Conservation (phyloP, 2,329 filamentous ascomycete genomes). For the Rasamsonia emersonii region DNA sequence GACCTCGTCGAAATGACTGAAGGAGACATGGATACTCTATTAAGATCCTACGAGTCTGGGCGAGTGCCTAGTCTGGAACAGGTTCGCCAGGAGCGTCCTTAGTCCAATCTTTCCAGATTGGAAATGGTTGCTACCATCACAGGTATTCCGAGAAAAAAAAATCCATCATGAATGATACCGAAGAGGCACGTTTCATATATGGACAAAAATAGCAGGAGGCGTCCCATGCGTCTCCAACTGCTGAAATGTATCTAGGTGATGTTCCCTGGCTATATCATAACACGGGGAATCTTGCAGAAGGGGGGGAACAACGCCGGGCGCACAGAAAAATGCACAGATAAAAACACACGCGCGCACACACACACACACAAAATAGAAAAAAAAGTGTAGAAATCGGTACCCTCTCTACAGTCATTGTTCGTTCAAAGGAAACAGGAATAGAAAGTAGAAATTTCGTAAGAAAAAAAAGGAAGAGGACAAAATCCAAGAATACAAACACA, state of each 20-base stretch:
- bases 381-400: slow-evolving; percentile 2
- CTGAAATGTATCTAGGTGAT: slow-evolving; percentile 1
- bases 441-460: slow-evolving; percentile 2
- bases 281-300: slow-evolving; percentile 2
- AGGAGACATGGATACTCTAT: slow-evolving; percentile 73
- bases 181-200: no score
- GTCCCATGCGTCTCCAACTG: neutral
- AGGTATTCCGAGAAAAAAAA: no score
- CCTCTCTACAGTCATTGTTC: slow-evolving; percentile 1
- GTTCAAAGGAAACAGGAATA: slow-evolving; percentile 4
- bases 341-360: no score
- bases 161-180: no score
- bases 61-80: slow-evolving; percentile 30
- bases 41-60: slow-evolving; percentile 58
- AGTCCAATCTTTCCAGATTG: no score
- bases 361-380: no score
- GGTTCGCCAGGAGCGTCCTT: slow-evolving; percentile 21
- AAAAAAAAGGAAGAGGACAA: slow-evolving; percentile 8
- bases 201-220: neutral
- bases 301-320: slow-evolving; percentile 2
- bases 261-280: neutral
- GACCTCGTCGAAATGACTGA: slow-evolving; percentile 76
- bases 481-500: slow-evolving; percentile 8
- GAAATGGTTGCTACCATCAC: no score
- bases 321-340: slow-evolving; percentile 1